Evolutionary conservation across 257 asterid genomes (phyloP), one percentile per base, ranked within the genome.

Genomic region (Rhazya stricta): DNA sequence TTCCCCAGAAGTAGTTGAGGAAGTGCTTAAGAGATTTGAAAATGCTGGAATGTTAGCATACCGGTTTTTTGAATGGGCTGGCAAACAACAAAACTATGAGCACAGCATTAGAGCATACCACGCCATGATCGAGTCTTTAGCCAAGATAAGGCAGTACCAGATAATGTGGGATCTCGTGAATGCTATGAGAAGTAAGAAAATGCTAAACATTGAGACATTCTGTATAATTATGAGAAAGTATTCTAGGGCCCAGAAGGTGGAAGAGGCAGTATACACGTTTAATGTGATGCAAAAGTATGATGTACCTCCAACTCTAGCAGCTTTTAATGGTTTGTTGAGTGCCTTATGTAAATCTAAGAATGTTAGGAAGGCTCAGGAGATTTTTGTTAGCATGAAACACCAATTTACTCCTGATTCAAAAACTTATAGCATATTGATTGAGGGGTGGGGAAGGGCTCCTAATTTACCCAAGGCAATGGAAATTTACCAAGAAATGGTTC

Each of bases 101-200:
- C 98, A 93, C 37, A 93, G 89, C 67, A 79, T 91, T 58, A 72
- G 87, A 81, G 86, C 96, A 57, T 87, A 91, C 83, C 98, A 93
- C 82, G 75, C 71, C 65, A 83, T 82, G 96, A 93, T 93, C 29
- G 96, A 85, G 80, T 86, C 97, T 29, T 75, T 93, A 77, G 98
- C 97, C 48, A 93, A 93, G 88, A 90, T 93, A 85, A 84, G n/a
- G 86, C 97, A 91, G 87, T 89, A 91, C 74, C 92, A 88, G 88
- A 78, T 93, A 41, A 84, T 93, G 97, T 93, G 97, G 98, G 97
- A 93, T 79, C 93, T 93, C 30, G 94, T 93, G 67, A 89, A 89
- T 71, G 75, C 76, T 69, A 91, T 91, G 98, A 89, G 87, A 79
- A 78, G 84, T 81, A 86, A 87, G 76, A 86, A 83, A 42, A 81